Conservation (phyloP, 2,329 filamentous ascomycete genomes). For the Hypoxylon sp. region DNA sequence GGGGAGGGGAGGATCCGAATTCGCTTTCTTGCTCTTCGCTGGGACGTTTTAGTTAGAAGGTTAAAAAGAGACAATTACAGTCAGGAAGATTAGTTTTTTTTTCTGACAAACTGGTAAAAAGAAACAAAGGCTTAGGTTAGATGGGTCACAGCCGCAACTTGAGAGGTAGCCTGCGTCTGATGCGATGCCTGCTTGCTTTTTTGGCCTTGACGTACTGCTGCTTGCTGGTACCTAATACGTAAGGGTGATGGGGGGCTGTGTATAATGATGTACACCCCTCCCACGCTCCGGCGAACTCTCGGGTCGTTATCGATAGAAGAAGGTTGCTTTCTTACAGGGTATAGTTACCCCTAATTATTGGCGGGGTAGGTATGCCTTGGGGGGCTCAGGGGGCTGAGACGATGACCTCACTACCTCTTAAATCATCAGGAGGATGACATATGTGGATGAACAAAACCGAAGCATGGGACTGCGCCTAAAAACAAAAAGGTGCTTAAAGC, state of each 20-base stretch:
- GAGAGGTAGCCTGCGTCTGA: constrained; percentile 1
- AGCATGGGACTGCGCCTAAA: neutral
- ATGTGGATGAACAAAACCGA: neutral
- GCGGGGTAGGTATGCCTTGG: too few relatives aligned
- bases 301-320: constrained; percentile 36
- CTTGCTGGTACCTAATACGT: constrained; percentile 3
- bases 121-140: too few relatives aligned
- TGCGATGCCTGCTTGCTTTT: constrained; percentile 4
- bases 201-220: neutral
- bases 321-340: neutral
- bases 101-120: constrained; percentile 7
- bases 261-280: constrained; percentile 35
- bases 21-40: neutral
- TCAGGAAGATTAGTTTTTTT: constrained; percentile 14
- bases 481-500: neutral
- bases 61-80: neutral
- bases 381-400: constrained; percentile 9
- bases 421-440: neutral
- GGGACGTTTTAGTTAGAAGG: neutral
- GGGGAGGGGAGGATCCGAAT: neutral
- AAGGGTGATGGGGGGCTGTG: constrained; percentile 3
- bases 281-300: constrained; percentile 27
- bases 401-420: constrained; percentile 34
- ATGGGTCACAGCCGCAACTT: constrained; percentile 21
- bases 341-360: constrained; percentile 23